Evolutionary conservation across 345 rosid genomes (phyloP).

Genomic region (Aquilaria yunnanensis): DNA sequence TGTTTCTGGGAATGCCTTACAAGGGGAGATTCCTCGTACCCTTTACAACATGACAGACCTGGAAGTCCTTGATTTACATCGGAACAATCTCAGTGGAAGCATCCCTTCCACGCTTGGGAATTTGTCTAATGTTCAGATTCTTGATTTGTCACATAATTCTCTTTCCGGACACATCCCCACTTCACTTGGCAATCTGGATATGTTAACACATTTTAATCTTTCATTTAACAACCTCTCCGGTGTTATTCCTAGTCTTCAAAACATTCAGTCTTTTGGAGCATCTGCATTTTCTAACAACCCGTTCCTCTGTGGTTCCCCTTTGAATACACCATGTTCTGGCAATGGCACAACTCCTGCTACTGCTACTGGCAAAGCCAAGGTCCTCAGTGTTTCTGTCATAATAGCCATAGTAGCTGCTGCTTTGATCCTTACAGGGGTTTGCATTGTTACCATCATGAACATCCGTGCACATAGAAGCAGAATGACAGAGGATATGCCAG

Average conservation of each 20-base stretch:
- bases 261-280: slow-evolving; percentile 52
- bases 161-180: slow-evolving; percentile 72
- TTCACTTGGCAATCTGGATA: slow-evolving; percentile 53
- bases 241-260: slow-evolving; percentile 44
- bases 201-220: slow-evolving; percentile 49
- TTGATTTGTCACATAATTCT: slow-evolving; percentile 65
- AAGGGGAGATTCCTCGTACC: slow-evolving; percentile 57
- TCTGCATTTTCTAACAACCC: slow-evolving; percentile 70
- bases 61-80: slow-evolving; percentile 69
- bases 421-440: slow-evolving; percentile 76
- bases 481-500: slow-evolving; percentile 34
- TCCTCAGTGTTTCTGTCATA: slow-evolving; percentile 71
- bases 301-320: slow-evolving; percentile 74
- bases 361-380: slow-evolving; percentile 30
- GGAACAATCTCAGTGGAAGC: slow-evolving; percentile 57
- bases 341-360: slow-evolving; percentile 23
- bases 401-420: slow-evolving; percentile 84
- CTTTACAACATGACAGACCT: slow-evolving; percentile 63
- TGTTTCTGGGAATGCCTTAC: slow-evolving; percentile 67
- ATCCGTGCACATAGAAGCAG: slow-evolving; percentile 55
- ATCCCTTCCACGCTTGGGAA: slow-evolving; percentile 58
- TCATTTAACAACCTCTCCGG: slow-evolving; percentile 81
- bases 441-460: slow-evolving; percentile 75
- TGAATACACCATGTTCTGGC: slow-evolving; percentile 47
- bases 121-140: slow-evolving; percentile 44